A percentile compares a stretch with the other conserved stretches of the same genome.
Evolutionary conservation across 2,329 filamentous ascomycete species (phyloP).

Genomic region (Didymella keratinophila): DNA sequence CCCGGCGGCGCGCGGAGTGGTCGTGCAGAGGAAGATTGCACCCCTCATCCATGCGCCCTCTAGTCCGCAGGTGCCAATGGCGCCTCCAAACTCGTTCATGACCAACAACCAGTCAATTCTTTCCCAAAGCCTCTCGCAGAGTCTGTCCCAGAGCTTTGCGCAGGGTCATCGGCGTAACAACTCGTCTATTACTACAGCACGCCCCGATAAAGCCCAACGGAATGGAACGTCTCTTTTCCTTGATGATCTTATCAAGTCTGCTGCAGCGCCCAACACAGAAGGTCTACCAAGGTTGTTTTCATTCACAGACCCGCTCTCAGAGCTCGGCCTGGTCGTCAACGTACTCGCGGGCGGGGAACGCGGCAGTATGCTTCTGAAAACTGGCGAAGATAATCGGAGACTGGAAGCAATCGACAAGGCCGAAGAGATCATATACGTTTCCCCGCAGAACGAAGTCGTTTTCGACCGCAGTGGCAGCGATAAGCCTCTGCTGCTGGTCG

Average conservation of each 20-base stretch:
- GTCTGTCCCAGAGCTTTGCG: slow-evolving; percentile 54
- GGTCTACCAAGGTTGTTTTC: slow-evolving; percentile 81
- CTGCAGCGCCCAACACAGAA: slow-evolving; percentile 41
- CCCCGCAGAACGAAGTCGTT: slow-evolving; percentile 66
- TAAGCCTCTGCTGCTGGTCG: slow-evolving; percentile 70
- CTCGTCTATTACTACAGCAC: slow-evolving; percentile 39
- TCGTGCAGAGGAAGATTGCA: slow-evolving; percentile 82
- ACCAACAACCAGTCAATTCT: slow-evolving; percentile 46
- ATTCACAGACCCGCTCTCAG: slow-evolving; percentile 83
- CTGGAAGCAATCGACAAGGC: slow-evolving; percentile 72
- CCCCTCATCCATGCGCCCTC: slow-evolving; percentile 51
- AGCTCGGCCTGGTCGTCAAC: slow-evolving; percentile 80
- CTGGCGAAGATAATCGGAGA: slow-evolving; percentile 44
- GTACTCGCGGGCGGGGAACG: slow-evolving; percentile 41
- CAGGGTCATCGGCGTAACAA: slow-evolving; percentile 40
- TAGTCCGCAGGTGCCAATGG: slow-evolving; percentile 57
- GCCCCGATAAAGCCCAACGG: slow-evolving; percentile 33
- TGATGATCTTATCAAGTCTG: slow-evolving; percentile 41
- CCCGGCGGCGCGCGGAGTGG: slow-evolving; percentile 79
- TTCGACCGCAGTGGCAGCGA: slow-evolving; percentile 56
- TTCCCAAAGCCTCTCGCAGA: slow-evolving; percentile 69
- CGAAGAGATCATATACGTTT: slow-evolving; percentile 86
- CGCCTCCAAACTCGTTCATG: slow-evolving; percentile 87
- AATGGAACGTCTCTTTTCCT: slow-evolving; percentile 39
- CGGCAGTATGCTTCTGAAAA: slow-evolving; percentile 38